These are phyloP conservation scores for Gamsiella multidivaricata DNA, from an alignment of 192 early-diverging fungal species.

Conservation along the genomic window DNA sequence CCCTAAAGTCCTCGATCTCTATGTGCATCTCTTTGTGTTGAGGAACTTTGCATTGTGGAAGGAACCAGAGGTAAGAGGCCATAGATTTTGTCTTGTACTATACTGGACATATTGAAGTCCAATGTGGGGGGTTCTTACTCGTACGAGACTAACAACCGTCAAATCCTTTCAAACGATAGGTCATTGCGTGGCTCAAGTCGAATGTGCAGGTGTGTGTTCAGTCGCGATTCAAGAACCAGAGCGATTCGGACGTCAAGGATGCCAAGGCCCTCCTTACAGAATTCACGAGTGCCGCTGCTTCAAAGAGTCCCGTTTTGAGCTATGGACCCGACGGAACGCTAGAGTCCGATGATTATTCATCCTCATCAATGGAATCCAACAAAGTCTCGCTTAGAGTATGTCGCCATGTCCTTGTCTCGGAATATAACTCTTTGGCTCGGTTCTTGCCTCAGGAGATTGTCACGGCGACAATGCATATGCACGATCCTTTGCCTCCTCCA, in stretches of 20 bases:
- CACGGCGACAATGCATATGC: slow-evolving; percentile 60
- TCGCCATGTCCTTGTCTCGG: slow-evolving; percentile 56
- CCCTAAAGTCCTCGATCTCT: slow-evolving; percentile 66
- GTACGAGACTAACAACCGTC: too few relatives aligned
- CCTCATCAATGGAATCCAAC: slow-evolving; percentile 6
- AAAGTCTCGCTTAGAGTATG: slow-evolving; percentile 27
- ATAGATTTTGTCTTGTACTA: background rate
- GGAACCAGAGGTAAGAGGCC: slow-evolving; percentile 68
- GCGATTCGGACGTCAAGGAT: slow-evolving; percentile 33
- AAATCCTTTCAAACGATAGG: slow-evolving; percentile 21
- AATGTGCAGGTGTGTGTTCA: slow-evolving; percentile 34
- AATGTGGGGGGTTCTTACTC: too few relatives aligned
- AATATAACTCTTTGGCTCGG: slow-evolving; percentile 60
- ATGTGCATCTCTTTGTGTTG: slow-evolving; percentile 81
- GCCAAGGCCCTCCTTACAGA: slow-evolving; percentile 9
- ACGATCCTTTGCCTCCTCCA: slow-evolving; percentile 76
- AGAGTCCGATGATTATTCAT: slow-evolving; percentile 9
- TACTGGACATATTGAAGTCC: background rate
- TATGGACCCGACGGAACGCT: slow-evolving; percentile 51
- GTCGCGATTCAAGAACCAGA: slow-evolving; percentile 21
- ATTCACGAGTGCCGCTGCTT: slow-evolving; percentile 4
- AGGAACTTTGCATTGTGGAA: slow-evolving; percentile 84
- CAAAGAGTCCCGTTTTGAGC: slow-evolving; percentile 6
- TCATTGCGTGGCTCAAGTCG: slow-evolving; percentile 53
- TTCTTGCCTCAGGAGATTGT: slow-evolving; percentile 64